Evolutionary conservation across 495 filamentous ascomycete species (phyloP), one percentile per base, ranked within the genome.

Genomic region (Rhypophila decipiens): DNA sequence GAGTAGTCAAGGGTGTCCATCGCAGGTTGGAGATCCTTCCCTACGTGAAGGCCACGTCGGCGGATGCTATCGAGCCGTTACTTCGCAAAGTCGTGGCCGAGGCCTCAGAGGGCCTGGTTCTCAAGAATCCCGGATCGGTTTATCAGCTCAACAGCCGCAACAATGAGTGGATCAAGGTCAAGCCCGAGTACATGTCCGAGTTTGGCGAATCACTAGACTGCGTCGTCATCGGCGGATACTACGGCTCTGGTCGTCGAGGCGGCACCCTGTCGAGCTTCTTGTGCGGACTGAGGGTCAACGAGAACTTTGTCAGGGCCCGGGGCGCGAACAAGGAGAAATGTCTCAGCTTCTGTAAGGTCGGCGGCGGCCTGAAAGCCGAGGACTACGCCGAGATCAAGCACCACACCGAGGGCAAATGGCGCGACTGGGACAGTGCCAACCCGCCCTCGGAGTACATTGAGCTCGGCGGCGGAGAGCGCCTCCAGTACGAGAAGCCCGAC

Each of bases 131-230:
- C 4, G 75, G 85, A 11, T 93, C 89, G 2, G 70, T 78, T 40
- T 98, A 98, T 61, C 78, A 82, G 21, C 71, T 96, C 24, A 96
- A 95, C 63, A 86, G 89, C 52, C 86, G 93, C 23, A 93, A 93
- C 58, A 88, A 96, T 57, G 86, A 95, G 70, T 98, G 93, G 93
- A 87, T 97, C 73, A 98, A 98, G 63, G 90, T 98, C 17, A 98
- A 98, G 62, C 93, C 93, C 4, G 93, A 98, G 49, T 98, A 98
- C 67, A 96, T 98, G 93, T 83, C 82, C 20, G 93, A 95, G 52
- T 96, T 90, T 60, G 93, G 93, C 46, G 93, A 98, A 66, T 87
- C 84, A 5, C 78, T 98, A 9, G 93, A 98, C 59, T 83, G 88
- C 42, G 69, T 95, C 15, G 76, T 98, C 5, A 77, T 98, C 36